phyloP scores from a whole-genome alignment of 176 grass and related monocot species.

The Themeda triandra region DNA sequence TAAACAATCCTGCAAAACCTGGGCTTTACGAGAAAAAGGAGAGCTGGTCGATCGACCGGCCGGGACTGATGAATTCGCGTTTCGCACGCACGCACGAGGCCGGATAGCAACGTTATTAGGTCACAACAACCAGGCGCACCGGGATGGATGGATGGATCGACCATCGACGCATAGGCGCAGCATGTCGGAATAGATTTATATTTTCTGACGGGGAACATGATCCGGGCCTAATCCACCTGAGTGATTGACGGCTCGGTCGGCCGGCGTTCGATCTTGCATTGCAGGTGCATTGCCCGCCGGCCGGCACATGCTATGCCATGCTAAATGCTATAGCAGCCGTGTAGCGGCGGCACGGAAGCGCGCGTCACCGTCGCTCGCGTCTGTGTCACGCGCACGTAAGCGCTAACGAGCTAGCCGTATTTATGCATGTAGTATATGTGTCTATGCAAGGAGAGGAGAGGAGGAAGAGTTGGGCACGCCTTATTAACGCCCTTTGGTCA shows the following conservation, averaged over 20 bases:
- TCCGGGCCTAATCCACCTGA: conserved; percentile 7
- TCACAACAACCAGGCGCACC: background rate
- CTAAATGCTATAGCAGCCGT: too few relatives aligned
- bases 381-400: background rate
- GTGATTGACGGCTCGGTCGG: background rate
- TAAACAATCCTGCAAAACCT: background rate
- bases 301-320: background rate
- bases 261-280: too few relatives aligned
- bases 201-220: background rate
- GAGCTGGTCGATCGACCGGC: background rate
- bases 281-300: too few relatives aligned
- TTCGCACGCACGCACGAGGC: background rate
- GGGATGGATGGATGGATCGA: too few relatives aligned
- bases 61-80: too few relatives aligned
- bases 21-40: background rate
- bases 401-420: background rate
- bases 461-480: conserved; percentile 19
- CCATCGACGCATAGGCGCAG: background rate
- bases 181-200: background rate
- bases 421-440: too few relatives aligned
- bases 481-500: background rate
- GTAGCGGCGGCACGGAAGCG: background rate
- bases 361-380: background rate
- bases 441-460: too few relatives aligned
- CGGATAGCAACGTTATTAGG: conserved; percentile 1